These are phyloP conservation scores for Papilionanthe hybrid DNA, from an alignment of 116 monocot genomes.

Conservation along the genomic window DNA sequence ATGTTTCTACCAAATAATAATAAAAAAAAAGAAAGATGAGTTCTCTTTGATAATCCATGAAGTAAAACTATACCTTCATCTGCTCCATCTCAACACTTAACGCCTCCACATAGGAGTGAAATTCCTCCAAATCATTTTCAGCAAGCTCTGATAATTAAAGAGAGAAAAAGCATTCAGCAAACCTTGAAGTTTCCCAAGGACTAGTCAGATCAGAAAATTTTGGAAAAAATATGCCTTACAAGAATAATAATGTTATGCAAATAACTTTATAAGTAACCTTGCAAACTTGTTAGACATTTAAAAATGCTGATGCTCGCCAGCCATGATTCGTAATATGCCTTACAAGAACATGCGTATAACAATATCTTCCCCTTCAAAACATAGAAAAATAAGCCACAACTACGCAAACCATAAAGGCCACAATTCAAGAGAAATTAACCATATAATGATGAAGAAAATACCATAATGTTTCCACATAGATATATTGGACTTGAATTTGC, in stretches of 20 bases:
- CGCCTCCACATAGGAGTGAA: constrained; percentile 29
- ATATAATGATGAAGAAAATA: background rate
- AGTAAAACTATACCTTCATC: constrained; percentile 21
- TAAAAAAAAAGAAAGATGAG: background rate
- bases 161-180: background rate
- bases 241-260: background rate
- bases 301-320: background rate
- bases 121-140: constrained; percentile 57
- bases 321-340: background rate
- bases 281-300: background rate
- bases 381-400: background rate
- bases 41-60: background rate
- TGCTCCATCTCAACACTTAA: constrained; percentile 31
- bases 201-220: background rate
- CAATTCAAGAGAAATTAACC: background rate
- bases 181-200: background rate
- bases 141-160: constrained; percentile 40
- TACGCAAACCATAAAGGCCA: background rate
- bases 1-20: background rate
- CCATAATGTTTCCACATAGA: background rate
- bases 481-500: too few species aligned
- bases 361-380: background rate
- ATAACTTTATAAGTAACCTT: background rate
- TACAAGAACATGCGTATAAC: background rate
- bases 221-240: background rate